Evolutionary conservation across 176 grass and related monocot genomes (phyloP).

Genomic region (Oryza meyeriana): DNA sequence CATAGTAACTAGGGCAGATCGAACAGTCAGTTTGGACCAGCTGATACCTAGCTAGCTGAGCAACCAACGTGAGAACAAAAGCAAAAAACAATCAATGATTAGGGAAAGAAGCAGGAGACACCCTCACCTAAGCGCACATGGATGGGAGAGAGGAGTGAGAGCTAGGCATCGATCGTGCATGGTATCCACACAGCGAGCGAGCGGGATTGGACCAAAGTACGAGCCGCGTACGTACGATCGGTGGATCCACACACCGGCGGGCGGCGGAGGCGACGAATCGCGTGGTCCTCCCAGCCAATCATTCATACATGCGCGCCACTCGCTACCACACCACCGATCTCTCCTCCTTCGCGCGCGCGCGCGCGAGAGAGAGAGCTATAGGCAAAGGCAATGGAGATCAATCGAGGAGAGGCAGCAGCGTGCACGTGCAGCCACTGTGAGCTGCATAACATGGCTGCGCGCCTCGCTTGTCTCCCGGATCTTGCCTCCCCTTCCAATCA

Average conservation of each 20-base stretch:
- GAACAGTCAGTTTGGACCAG: no score
- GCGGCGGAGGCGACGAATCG: constrained; percentile 4
- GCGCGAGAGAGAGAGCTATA: no score
- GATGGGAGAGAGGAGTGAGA: not conserved
- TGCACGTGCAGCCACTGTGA: constrained; percentile 40
- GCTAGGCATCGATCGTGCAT: not conserved
- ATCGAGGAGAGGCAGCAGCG: not conserved
- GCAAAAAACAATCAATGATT: not conserved
- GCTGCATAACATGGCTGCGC: constrained; percentile 36
- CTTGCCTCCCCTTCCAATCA: constrained; percentile 36
- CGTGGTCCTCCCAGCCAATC: constrained; percentile 1
- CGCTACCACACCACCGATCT: not conserved
- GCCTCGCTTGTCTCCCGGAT: constrained; percentile 55
- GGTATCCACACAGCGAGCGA: not conserved
- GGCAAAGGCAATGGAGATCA: no score
- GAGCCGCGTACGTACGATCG: not conserved
- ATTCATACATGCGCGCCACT: not conserved
- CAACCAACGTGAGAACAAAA: not conserved
- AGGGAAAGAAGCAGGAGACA: not conserved
- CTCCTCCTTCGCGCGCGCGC: no score
- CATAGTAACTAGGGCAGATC: no score
- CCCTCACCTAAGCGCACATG: constrained; percentile 12
- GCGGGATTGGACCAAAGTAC: not conserved
- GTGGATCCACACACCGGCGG: not conserved
- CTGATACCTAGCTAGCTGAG: not conserved